Evolutionary conservation across 805 yeast genomes (phyloP).

Genomic region (Nakazawaea holstii): DNA sequence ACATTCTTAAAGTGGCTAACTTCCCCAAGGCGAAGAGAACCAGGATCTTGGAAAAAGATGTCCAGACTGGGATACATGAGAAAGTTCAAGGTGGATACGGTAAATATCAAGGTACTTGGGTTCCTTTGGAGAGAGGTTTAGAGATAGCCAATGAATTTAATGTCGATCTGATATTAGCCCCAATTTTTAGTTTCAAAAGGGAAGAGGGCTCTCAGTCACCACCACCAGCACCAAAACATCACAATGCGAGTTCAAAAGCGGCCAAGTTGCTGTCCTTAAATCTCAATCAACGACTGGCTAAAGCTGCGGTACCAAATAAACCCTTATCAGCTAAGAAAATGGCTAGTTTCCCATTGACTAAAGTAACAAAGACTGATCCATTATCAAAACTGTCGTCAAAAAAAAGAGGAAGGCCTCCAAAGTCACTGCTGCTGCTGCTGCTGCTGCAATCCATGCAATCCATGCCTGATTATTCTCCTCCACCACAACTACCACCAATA

Average conservation of each 20-base stretch:
- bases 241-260: conserved; percentile 51
- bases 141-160: conserved; percentile 61
- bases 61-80: conserved; percentile 83
- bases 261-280: conserved; percentile 21
- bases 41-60: conserved; percentile 88
- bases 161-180: conserved; percentile 55
- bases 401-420: conserved; percentile 29
- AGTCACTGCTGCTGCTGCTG: conserved; percentile 13
- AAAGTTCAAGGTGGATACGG: conserved; percentile 98
- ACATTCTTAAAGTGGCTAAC: conserved; percentile 86
- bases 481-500: conserved; percentile 10
- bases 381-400: conserved; percentile 15
- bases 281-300: conserved; percentile 14
- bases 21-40: conserved; percentile 95
- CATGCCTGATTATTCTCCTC: conserved; percentile 4
- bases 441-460: conserved; percentile 1
- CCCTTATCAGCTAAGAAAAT: conserved; percentile 7
- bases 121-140: conserved; percentile 72
- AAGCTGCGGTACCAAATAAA: conserved; percentile 11
- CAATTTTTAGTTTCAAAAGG: conserved; percentile 59
- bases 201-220: conserved; percentile 46
- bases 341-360: conserved; percentile 7
- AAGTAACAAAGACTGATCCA: conserved; percentile 3
- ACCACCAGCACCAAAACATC: conserved; percentile 62
- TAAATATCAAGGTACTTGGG: conserved; percentile 96